Conservation (phyloP, 257 asterid genomes). For the Echites panduratus region DNA sequence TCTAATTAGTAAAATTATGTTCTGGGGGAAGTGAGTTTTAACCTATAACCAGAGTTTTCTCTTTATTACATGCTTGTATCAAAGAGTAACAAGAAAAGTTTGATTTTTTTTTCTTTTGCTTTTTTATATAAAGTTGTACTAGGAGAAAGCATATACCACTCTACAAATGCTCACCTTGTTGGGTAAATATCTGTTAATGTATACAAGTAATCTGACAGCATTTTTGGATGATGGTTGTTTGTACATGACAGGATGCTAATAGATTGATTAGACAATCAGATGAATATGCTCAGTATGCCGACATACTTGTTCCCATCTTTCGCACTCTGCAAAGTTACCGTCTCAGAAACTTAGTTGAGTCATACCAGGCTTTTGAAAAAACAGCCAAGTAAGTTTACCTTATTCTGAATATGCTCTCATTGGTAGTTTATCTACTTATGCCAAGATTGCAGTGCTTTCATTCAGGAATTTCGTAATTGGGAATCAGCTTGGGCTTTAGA, state of each 20-base stretch:
- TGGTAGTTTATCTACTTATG: slow-evolving; percentile 31
- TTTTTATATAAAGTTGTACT: neutral
- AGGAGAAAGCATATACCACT: neutral
- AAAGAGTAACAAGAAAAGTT: neutral
- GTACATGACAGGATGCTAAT: slow-evolving; percentile 64
- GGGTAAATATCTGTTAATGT: neutral
- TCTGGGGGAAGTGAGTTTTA: neutral
- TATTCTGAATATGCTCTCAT: slow-evolving; percentile 7
- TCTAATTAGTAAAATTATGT: neutral
- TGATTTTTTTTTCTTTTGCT: neutral
- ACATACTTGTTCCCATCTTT: slow-evolving; percentile 64
- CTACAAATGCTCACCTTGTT: neutral
- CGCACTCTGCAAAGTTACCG: slow-evolving; percentile 85
- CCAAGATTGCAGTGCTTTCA: slow-evolving; percentile 68
- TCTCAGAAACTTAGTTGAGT: slow-evolving; percentile 54
- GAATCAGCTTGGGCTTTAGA: slow-evolving; percentile 97
- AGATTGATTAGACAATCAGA: slow-evolving; percentile 78
- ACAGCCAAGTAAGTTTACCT: slow-evolving; percentile 72
- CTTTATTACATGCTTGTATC: neutral
- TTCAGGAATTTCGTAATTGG: slow-evolving; percentile 98
- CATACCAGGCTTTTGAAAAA: slow-evolving; percentile 79
- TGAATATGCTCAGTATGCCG: slow-evolving; percentile 61
- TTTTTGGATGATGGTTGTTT: slow-evolving; percentile 3
- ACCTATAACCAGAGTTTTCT: no score
- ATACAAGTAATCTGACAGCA: neutral